A percentile compares a stretch with the other conserved stretches of the same genome.
These are phyloP conservation scores for Ogataea henricii DNA, from an alignment of 805 yeast species.

Conservation along the genomic window DNA sequence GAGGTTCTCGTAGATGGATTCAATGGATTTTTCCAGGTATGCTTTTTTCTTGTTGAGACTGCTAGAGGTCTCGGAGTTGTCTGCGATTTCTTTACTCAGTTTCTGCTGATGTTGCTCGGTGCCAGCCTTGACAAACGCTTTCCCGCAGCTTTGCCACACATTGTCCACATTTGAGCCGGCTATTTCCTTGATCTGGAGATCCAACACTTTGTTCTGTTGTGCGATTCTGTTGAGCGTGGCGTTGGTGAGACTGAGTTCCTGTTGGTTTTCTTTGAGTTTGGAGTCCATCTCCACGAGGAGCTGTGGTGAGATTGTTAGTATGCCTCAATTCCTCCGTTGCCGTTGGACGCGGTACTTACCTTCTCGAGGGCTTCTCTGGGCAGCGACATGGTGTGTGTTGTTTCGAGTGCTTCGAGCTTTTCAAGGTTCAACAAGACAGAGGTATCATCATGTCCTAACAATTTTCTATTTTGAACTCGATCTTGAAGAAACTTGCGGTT, in stretches of 20 bases:
- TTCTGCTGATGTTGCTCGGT: conserved; percentile 48
- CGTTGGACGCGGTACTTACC: too few species aligned
- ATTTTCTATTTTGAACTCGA: too few species aligned
- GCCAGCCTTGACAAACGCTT: conserved; percentile 58
- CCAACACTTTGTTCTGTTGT: conserved; percentile 54
- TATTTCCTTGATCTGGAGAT: conserved; percentile 59
- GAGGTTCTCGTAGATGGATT: conserved; percentile 69
- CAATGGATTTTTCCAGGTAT: conserved; percentile 75
- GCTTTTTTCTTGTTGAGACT: conserved; percentile 67
- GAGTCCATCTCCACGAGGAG: conserved; percentile 66
- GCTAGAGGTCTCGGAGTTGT: conserved; percentile 57
- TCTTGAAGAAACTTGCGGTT: too few species aligned
- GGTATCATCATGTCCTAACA: too few species aligned
- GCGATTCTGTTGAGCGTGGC: conserved; percentile 51
- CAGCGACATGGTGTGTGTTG: conserved; percentile 37
- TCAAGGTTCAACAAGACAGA: too few species aligned
- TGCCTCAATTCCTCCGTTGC: too few species aligned
- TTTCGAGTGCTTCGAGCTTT: too few species aligned
- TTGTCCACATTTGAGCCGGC: conserved; percentile 43
- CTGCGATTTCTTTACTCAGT: conserved; percentile 53
- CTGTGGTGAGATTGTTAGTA: conserved; percentile 27
- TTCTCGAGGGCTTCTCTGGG: conserved; percentile 49
- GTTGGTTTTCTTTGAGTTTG: conserved; percentile 58
- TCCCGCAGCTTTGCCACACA: conserved; percentile 88
- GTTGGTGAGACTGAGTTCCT: conserved; percentile 57